Percentiles rank a stretch among this genome's conserved stretches.
phyloP scores from a whole-genome alignment of 192 early-diverging fungal genomes.

The Anaeromyces robustus region DNA sequence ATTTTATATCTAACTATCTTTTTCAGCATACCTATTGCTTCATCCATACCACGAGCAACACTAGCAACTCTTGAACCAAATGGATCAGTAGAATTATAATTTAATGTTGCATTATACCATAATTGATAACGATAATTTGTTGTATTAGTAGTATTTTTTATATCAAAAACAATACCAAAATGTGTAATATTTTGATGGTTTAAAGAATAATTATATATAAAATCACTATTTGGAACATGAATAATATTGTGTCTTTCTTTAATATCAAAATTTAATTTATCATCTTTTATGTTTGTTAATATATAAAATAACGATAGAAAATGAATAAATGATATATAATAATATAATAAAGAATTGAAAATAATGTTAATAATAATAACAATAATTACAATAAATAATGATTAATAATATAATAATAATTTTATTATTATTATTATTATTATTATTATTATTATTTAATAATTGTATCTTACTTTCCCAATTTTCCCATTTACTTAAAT shows the following conservation, averaged over 20 bases:
- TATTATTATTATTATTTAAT: too few relatives aligned
- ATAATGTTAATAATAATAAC: too few relatives aligned
- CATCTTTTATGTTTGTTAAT: not conserved
- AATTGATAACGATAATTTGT: conserved; percentile 54
- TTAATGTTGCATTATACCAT: conserved; percentile 49
- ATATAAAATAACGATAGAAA: too few relatives aligned
- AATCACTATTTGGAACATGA: conserved; percentile 28
- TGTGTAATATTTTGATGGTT: conserved; percentile 44
- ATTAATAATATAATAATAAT: too few relatives aligned
- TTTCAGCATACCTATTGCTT: conserved; percentile 31
- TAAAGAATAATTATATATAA: conserved; percentile 56
- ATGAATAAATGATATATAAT: too few relatives aligned
- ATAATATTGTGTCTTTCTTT: conserved; percentile 22
- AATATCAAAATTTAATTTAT: not conserved
- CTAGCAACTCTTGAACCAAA: conserved; percentile 41
- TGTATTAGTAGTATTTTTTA: not conserved
- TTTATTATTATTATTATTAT: too few relatives aligned
- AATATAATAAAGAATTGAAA: too few relatives aligned
- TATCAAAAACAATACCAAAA: conserved; percentile 25
- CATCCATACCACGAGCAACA: conserved; percentile 45
- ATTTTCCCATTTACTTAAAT: not conserved
- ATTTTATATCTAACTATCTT: too few relatives aligned
- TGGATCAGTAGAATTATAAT: conserved; percentile 45
- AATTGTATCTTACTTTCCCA: too few relatives aligned
- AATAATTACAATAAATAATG: too few relatives aligned